Evolutionary conservation across 306 rosid species (phyloP).

Genomic region (Castanea mollissima): DNA sequence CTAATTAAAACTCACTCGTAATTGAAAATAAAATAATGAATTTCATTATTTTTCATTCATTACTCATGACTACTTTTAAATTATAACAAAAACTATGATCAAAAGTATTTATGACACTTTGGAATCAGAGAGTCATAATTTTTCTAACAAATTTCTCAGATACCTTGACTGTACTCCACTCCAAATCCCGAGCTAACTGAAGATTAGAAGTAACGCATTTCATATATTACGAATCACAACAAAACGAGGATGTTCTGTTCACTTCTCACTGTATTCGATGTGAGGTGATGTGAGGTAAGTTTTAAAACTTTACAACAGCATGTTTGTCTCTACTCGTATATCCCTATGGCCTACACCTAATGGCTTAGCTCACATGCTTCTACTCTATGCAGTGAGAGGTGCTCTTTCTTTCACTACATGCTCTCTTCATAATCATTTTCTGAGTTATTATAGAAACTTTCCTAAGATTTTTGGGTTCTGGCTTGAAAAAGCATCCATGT

Average conservation of each 20-base stretch:
- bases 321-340: background rate
- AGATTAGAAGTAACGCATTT: background rate
- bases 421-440: too few species aligned
- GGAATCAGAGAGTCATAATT: too few species aligned
- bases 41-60: too few species aligned
- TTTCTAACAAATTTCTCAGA: background rate
- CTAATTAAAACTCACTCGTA: too few species aligned
- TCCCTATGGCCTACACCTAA: background rate
- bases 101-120: too few species aligned
- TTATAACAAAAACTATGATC: too few species aligned
- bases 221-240: background rate
- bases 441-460: background rate
- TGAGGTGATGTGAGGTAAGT: background rate
- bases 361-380: background rate
- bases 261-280: background rate
- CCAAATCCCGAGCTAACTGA: background rate
- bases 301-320: background rate
- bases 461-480: background rate
- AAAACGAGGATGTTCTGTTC: background rate
- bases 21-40: too few species aligned
- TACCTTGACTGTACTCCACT: background rate
- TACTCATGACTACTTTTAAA: too few species aligned
- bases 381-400: background rate
- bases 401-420: background rate
- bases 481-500: background rate